Evolutionary conservation across 1,284 basidiomycete species (phyloP).

Genomic region (Boletus holoroseus): DNA sequence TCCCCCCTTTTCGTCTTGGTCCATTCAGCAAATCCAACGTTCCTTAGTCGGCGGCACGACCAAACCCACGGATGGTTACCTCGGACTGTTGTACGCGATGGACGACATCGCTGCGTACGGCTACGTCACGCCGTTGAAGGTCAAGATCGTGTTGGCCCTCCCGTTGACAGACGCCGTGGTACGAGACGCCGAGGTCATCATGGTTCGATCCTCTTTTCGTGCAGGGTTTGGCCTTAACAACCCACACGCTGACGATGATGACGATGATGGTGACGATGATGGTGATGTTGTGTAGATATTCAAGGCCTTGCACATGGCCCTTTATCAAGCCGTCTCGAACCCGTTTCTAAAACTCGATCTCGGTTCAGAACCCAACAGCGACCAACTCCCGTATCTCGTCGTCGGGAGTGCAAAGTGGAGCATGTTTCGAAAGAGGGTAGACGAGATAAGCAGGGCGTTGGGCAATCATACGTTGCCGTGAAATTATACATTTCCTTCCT

Average conservation of each 20-base stretch:
- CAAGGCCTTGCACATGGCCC: constrained; percentile 76
- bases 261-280: neutral
- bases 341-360: constrained; percentile 66
- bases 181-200: constrained; percentile 66
- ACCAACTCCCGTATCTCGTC: constrained; percentile 50
- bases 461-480: constrained; percentile 28
- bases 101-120: constrained; percentile 81
- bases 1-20: neutral
- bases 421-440: constrained; percentile 59
- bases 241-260: neutral
- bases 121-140: constrained; percentile 73
- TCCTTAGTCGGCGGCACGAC: constrained; percentile 42
- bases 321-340: constrained; percentile 70
- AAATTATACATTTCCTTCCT: neutral
- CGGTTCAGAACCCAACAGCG: constrained; percentile 43
- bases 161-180: constrained; percentile 73
- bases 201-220: constrained; percentile 41
- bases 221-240: neutral
- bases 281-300: constrained; percentile 41
- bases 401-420: constrained; percentile 66
- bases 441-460: constrained; percentile 61
- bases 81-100: constrained; percentile 72
- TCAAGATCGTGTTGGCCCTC: constrained; percentile 73
- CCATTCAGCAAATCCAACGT: neutral
- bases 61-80: constrained; percentile 67